These are phyloP conservation scores for Penicillium verhagenii DNA, from an alignment of 495 filamentous ascomycete species.

Conservation along the genomic window DNA sequence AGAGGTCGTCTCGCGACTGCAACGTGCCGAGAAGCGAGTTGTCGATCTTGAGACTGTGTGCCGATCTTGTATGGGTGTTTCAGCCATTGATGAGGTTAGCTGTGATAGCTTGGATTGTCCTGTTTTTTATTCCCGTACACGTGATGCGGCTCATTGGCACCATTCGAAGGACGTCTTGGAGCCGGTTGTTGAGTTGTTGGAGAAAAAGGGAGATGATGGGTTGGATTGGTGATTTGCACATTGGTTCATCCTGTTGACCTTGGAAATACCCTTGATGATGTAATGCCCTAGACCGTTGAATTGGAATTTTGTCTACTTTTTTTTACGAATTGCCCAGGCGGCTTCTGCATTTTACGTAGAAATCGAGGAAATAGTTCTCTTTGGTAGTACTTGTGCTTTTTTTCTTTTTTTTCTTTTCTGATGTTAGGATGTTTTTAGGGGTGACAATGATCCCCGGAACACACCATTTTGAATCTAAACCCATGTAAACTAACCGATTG, in stretches of 20 bases:
- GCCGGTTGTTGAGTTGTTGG: slow-evolving; percentile 56
- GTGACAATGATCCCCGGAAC: too few species aligned
- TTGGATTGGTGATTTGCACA: slow-evolving; percentile 44
- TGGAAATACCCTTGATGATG: slow-evolving; percentile 6
- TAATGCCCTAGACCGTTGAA: not conserved
- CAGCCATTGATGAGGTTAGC: slow-evolving; percentile 69
- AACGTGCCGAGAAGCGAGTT: slow-evolving; percentile 60
- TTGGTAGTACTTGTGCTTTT: too few species aligned
- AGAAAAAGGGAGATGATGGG: slow-evolving; percentile 39
- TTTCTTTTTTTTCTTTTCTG: too few species aligned
- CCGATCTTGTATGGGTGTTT: slow-evolving; percentile 72
- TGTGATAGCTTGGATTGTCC: slow-evolving; percentile 93
- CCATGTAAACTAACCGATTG: too few species aligned
- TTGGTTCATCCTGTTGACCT: slow-evolving; percentile 1
- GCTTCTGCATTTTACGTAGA: too few species aligned
- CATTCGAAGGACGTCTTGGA: slow-evolving; percentile 55
- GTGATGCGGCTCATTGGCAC: slow-evolving; percentile 61
- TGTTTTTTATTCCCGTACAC: slow-evolving; percentile 83
- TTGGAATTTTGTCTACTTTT: too few species aligned
- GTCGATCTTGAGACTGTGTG: slow-evolving; percentile 73
- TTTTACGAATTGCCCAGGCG: too few species aligned
- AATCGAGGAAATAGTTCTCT: too few species aligned
- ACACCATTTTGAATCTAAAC: too few species aligned
- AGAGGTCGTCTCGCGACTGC: slow-evolving; percentile 58
- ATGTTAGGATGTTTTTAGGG: too few species aligned